Conservation (phyloP, 2,329 filamentous ascomycete species). For the Trichothecium roseum region DNA sequence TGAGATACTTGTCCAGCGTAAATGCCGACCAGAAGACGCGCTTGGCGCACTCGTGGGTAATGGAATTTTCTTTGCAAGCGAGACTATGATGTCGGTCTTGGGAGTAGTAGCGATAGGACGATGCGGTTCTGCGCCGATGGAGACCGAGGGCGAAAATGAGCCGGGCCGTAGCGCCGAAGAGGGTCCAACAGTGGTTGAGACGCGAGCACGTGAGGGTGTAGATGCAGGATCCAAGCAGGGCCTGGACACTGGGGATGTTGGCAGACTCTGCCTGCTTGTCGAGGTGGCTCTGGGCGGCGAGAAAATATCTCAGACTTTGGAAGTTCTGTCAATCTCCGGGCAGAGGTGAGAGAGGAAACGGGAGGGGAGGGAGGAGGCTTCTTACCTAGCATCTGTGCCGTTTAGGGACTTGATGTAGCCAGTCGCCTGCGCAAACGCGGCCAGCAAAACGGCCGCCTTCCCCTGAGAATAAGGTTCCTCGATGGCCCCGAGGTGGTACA, state of each 20-base stretch:
- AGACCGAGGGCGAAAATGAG: conserved; percentile 24
- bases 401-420: no score
- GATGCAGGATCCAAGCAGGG: conserved; percentile 23
- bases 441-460: neutral
- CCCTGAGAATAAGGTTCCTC: no score
- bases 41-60: conserved; percentile 23
- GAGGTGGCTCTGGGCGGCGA: neutral
- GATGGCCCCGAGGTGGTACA: no score
- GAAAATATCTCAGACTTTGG: neutral
- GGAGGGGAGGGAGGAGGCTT: no score
- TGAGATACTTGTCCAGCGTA: conserved; percentile 51
- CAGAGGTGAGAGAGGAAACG: no score
- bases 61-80: conserved; percentile 9
- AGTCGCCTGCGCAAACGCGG: neutral
- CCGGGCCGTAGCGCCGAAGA: conserved; percentile 25
- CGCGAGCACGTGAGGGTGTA: conserved; percentile 29
- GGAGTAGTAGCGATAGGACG: no score
- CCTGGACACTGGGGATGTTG: conserved; percentile 11
- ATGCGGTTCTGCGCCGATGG: conserved; percentile 13
- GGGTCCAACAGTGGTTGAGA: conserved; percentile 30
- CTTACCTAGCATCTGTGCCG: no score
- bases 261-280: neutral
- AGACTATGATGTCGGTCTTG: neutral
- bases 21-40: conserved; percentile 52
- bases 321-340: neutral